Base-by-base conservation (phyloP, 306 rosid species). In the Pueraria montana region DNA sequence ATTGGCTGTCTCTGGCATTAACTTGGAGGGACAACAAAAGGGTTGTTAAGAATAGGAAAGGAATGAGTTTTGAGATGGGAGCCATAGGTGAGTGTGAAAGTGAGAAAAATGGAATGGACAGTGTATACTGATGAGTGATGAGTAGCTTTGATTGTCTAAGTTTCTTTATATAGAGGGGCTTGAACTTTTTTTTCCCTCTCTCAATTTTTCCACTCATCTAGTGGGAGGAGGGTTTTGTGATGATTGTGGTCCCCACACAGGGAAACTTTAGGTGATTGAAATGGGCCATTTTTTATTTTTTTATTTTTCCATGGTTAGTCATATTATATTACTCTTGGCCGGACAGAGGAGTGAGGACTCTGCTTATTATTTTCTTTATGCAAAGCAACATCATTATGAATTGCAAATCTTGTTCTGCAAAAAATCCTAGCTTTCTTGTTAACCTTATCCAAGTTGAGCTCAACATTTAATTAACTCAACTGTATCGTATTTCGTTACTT, bases 1-100 rank as follows among this genome's bases (percentile, higher is more conserved):
- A 93, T 43, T 91, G 89, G 80, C 94, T 96, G 1, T 93, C 98
- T 85, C 99, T 88, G 40, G 94, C 94, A 65, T 91, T 80, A 18
- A 72, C 84, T 62, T 88, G 94, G 70, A 87, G 69, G 77, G 92
- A 89, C 24, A 89, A 48, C 10, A 61, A 59, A 88, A 92, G 89
- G 70, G 75, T 53, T 13, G 91, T 43, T 9, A 92, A 34, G 87
- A 91, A 74, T 36, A 93, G 68, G 17, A 85, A 40, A 71, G 87
- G 58, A 30, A 78, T 40, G 68, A 55, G 3, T 10, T 83, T 89
- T 53, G 90, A 23, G 79, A 81, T 48, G 80, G 80, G 26, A 89
- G 91, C 97, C 98, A 93, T 96, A 9, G 77, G 43, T 79, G 87
- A 30, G 13, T 50, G 73, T 59, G 71, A 69, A 78, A 65, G 74